Evolutionary conservation across 805 yeast genomes (phyloP), one percentile per base, ranked within the genome.

Genomic region (Saccharomycopsis fermentans): DNA sequence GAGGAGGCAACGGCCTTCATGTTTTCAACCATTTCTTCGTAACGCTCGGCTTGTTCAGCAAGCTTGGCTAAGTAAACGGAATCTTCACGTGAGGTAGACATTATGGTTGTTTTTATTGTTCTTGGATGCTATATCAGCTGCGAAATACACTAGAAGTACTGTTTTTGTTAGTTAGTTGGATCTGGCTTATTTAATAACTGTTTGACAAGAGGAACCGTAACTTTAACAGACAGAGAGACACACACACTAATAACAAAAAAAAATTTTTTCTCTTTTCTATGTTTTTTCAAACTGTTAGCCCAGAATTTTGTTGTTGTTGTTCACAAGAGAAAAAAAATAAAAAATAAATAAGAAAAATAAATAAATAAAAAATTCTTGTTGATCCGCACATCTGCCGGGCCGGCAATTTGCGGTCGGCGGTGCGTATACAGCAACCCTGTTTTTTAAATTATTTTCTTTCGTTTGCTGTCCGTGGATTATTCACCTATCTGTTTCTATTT

Each of bases 31-130:
- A 89, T 90, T 79, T 92, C 98, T 79, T 94, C 98, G 74, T 91
- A 94, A 78, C 98, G 95, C 80, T 94, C 99, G 71, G 98, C 97
- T 80, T 92, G 97, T 78, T 92, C 98, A 71, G 97, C 97, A 73
- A 94, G 85, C 74, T 94, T 92, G 75, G 98, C 98, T 72, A 94
- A 84, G 77, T 91, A 92, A 69, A 94, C 96, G 71, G 95, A 89
- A 78, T 94, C 96, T 85, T 94, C 98, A 81, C 97, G 95, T 71
- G 92, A 81, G 74, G 81, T 79, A 68, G 91, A 80, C 90, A 85
- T 84, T 70, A 67, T 68, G 59, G 21, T 17, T 43, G 14, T 43
- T 32, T 6, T 43, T 43, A 43, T 43, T 43, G 29, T 43, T 12
- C 29, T 43, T 12, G 19, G 4, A n/a, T 19, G 43, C 43, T 19